Percentiles rank a stretch among this genome's conserved stretches.
Evolutionary conservation across 139 green algal species (phyloP).

Genomic region (Picochlorum sp.): DNA sequence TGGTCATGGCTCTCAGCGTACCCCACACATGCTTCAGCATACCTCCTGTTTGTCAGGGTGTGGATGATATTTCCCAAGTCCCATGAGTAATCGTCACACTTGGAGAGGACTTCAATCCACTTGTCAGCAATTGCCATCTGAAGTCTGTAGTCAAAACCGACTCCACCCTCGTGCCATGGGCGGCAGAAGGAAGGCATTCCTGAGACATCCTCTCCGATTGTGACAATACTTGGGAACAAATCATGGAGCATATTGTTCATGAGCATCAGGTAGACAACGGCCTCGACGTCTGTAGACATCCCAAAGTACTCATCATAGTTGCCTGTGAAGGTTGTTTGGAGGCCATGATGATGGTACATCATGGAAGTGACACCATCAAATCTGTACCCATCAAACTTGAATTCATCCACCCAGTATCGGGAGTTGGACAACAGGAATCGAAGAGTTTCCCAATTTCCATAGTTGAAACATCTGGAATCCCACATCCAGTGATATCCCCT

Average conservation of each 20-base stretch:
- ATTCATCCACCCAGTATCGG: slow-evolving; percentile 96
- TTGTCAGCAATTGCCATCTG: slow-evolving; percentile 99
- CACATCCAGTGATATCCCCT: slow-evolving; percentile 96
- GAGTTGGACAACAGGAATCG: slow-evolving; percentile 92
- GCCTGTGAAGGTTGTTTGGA: slow-evolving; percentile 91
- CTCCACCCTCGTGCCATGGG: slow-evolving; percentile 80
- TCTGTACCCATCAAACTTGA: slow-evolving; percentile 95
- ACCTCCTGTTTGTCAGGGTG: slow-evolving; percentile 91
- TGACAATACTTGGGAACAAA: slow-evolving; percentile 81
- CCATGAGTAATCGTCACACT: slow-evolving; percentile 78
- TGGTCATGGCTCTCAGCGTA: slow-evolving; percentile 95
- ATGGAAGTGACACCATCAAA: slow-evolving; percentile 97
- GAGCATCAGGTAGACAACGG: slow-evolving; percentile 86
- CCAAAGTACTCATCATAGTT: slow-evolving; percentile 98
- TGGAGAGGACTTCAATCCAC: slow-evolving; percentile 85
- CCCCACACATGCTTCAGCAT: slow-evolving; percentile 82
- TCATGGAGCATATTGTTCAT: slow-evolving; percentile 91
- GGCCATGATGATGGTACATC: slow-evolving; percentile 98
- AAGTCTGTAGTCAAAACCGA: slow-evolving; percentile 98
- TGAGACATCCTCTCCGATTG: slow-evolving; percentile 90
- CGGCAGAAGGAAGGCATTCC: slow-evolving; percentile 93
- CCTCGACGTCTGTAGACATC: slow-evolving; percentile 82
- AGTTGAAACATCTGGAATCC: slow-evolving; percentile 98
- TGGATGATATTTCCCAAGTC: slow-evolving; percentile 87
- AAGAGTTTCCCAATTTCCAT: slow-evolving; percentile 94